These are phyloP conservation scores for Beauveria australis DNA, from an alignment of 2,329 filamentous ascomycete species.

Conservation along the genomic window DNA sequence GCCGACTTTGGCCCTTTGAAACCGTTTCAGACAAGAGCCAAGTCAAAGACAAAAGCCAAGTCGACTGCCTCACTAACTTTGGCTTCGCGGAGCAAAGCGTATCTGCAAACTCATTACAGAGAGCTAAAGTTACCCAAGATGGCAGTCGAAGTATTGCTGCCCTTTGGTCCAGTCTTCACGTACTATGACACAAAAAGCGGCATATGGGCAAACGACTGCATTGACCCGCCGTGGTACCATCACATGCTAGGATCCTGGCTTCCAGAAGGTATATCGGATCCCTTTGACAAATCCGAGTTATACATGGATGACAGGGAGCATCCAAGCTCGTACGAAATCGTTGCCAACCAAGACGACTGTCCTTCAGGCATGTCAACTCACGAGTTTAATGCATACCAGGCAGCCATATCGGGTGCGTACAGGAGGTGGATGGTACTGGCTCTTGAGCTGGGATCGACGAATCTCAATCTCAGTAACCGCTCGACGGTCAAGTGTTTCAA, in stretches of 20 bases:
- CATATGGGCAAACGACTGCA: slow-evolving; percentile 14
- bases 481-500: slow-evolving; percentile 40
- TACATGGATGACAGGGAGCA: slow-evolving; percentile 13
- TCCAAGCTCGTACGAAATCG: slow-evolving; percentile 46
- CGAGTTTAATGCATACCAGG: slow-evolving; percentile 46
- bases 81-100: slow-evolving; percentile 19
- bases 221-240: slow-evolving; percentile 4
- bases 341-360: slow-evolving; percentile 41
- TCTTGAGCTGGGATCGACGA: slow-evolving; percentile 40
- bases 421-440: slow-evolving; percentile 43
- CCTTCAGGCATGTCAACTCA: slow-evolving; percentile 37
- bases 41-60: neutral
- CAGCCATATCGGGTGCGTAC: slow-evolving; percentile 34
- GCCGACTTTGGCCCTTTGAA: neutral
- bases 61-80: slow-evolving; percentile 11
- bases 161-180: slow-evolving; percentile 14
- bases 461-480: slow-evolving; percentile 53
- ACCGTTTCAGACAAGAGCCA: neutral
- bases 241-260: slow-evolving; percentile 20
- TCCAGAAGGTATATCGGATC: slow-evolving; percentile 13
- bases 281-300: slow-evolving; percentile 14
- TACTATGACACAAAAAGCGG: slow-evolving; percentile 13
- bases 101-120: slow-evolving; percentile 20
- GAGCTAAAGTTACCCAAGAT: slow-evolving; percentile 13
- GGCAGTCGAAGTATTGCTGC: slow-evolving; percentile 11